Base-by-base conservation (phyloP, 805 yeast genomes). In the Spathaspora hagerdaliae region DNA sequence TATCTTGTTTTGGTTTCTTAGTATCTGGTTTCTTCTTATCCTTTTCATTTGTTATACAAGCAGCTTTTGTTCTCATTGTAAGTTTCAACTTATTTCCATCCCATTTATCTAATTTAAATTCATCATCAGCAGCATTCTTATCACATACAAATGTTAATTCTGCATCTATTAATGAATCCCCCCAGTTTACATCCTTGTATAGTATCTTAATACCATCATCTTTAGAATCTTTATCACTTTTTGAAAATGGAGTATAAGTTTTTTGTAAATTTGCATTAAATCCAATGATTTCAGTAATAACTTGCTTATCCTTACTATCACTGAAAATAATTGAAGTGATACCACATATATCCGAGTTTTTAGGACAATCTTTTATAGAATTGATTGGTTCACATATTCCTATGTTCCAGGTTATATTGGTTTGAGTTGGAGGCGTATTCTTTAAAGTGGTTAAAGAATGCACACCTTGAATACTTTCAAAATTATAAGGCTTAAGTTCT, bases 361-460 rank as follows among this genome's bases (percentile, higher is more conserved):
- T 67, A 0, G 90, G 84, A 64, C 97, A 91, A 27, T 72, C 73
- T 8, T 73, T 67, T 7, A 69, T 59, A 27, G 54, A 58, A 31
- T 64, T 60, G n/a, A 74, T 60, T 0, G 77, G 67, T 39, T 79
- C 81, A 66, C 96, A 88, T 7, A 89, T 70, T 42, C 88, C 85
- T 33, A 91, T 51, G 56, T 74, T 80, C 91, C 96, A 87, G 2
- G 78, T 73, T 31, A 73, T 63, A 41, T 69, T 74, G 1, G 86
- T 79, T 31, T 63, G 65, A 10, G 92, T 78, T 1, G 99, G 98
- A 13, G 98, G 98, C 9, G 97, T 87, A 38, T 74, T 76, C 31
- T 63, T 66, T 13, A 70, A 53, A 5, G 55, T 34, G 6, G 72
- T 57, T n/a, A 70, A 64, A 1, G 64, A 43, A 52, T 79, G 78